Evolutionary conservation across 2,329 filamentous ascomycete species (phyloP).

Genomic region (Macrophomina phaseolina): DNA sequence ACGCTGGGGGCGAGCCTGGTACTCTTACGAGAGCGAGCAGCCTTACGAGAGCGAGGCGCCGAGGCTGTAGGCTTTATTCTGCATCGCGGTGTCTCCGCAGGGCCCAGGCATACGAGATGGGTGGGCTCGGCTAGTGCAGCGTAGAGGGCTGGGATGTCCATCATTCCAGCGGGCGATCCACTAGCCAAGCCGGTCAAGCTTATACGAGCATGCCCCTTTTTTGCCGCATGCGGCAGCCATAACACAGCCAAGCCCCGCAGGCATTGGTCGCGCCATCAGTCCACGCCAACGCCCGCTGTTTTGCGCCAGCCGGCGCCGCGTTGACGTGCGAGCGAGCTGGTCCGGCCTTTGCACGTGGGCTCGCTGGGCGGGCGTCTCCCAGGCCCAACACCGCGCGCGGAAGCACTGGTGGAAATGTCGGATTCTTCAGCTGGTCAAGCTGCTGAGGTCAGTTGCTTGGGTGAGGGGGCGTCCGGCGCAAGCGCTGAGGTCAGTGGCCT

Average conservation of each 20-base stretch:
- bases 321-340: conserved; percentile 1
- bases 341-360: neutral
- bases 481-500: neutral
- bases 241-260: neutral
- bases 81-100: conserved; percentile 7
- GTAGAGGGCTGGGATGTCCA: neutral
- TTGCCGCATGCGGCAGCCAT: conserved; percentile 15
- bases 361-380: neutral
- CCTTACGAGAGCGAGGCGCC: neutral
- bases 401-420: neutral
- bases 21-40: neutral
- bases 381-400: neutral
- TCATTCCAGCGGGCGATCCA: conserved; percentile 13
- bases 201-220: conserved; percentile 17
- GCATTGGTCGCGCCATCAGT: neutral
- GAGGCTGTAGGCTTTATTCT: conserved; percentile 8
- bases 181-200: conserved; percentile 13
- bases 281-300: neutral
- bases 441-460: neutral
- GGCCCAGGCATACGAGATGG: conserved; percentile 20
- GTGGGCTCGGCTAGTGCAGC: neutral
- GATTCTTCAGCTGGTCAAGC: neutral
- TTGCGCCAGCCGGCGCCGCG: neutral
- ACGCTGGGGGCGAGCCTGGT: neutral
- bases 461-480: neutral